Evolutionary conservation across 345 rosid genomes (phyloP).

Genomic region (Acer yangbiense): DNA sequence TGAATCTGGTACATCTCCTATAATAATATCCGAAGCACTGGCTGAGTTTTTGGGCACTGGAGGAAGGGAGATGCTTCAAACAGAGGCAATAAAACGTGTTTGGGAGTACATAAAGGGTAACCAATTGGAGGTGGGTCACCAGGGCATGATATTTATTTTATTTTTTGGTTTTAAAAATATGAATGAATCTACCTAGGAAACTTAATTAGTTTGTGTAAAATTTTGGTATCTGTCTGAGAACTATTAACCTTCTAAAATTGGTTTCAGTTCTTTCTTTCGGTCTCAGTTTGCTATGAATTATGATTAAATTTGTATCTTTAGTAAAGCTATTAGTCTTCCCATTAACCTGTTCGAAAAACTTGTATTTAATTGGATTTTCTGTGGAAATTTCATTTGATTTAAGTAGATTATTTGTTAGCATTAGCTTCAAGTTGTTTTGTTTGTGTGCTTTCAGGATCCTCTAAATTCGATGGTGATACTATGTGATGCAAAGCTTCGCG

Average conservation of each 20-base stretch:
- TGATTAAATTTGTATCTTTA: not conserved
- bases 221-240: not conserved
- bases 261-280: not conserved
- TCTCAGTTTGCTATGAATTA: not conserved
- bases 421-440: slow-evolving; percentile 10
- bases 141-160: slow-evolving; percentile 1
- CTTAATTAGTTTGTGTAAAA: slow-evolving; percentile 4
- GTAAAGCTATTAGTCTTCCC: not conserved
- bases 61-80: slow-evolving; percentile 63
- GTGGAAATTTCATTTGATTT: not conserved
- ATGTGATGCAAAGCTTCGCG: slow-evolving; percentile 75
- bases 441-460: slow-evolving; percentile 57
- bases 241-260: slow-evolving; percentile 9
- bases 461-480: slow-evolving; percentile 73
- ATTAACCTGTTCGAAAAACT: not conserved
- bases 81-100: slow-evolving; percentile 58
- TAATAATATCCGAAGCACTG: slow-evolving; percentile 72
- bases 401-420: slow-evolving; percentile 1
- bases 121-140: slow-evolving; percentile 67
- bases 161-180: not conserved
- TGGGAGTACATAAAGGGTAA: slow-evolving; percentile 81
- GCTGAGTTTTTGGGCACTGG: slow-evolving; percentile 75
- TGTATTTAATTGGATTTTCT: not conserved
- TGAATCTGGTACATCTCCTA: slow-evolving; percentile 45
- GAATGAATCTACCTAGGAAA: slow-evolving; percentile 6